Evolutionary conservation across 2,329 filamentous ascomycete genomes (phyloP).

Genomic region (Colletotrichum cereale): DNA sequence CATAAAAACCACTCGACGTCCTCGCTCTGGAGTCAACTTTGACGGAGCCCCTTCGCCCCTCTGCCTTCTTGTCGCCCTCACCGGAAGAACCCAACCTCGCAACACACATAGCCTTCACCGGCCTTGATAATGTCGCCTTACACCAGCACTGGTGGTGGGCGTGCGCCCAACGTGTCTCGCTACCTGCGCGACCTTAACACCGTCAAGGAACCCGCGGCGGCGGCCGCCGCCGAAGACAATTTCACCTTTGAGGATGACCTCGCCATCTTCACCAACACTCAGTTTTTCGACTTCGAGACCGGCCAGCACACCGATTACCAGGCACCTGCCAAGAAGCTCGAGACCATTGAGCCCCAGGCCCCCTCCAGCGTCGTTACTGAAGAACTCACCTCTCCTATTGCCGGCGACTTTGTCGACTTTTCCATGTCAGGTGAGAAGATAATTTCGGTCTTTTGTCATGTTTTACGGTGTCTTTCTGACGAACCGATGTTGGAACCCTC

Average conservation of each 20-base stretch:
- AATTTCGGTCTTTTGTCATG: conserved; percentile 41
- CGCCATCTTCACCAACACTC: conserved; percentile 84
- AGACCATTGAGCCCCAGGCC: conserved; percentile 48
- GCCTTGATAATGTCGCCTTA: conserved; percentile 73
- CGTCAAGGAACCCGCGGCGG: conserved; percentile 68
- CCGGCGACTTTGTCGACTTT: conserved; percentile 66
- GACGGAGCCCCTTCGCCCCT: conserved; percentile 27
- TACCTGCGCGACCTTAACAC: conserved; percentile 90
- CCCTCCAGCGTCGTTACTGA: conserved; percentile 44
- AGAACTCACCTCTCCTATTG: conserved; percentile 53
- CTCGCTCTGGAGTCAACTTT: conserved; percentile 16
- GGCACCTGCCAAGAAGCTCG: conserved; percentile 60
- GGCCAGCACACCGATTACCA: conserved; percentile 71
- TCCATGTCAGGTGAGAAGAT: conserved; percentile 58
- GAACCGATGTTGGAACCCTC: not conserved
- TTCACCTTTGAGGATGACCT: conserved; percentile 79
- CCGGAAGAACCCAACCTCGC: conserved; percentile 10
- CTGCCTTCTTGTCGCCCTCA: conserved; percentile 7
- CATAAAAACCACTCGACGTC: conserved; percentile 36
- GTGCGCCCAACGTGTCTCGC: conserved; percentile 88
- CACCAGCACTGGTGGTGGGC: conserved; percentile 69
- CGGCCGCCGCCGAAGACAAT: conserved; percentile 71
- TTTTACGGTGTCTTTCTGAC: not conserved
- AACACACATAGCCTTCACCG: conserved; percentile 25
- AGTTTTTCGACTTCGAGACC: conserved; percentile 84